A percentile compares a stretch with the other conserved stretches of the same genome.
Conservation (phyloP, 495 filamentous ascomycete genomes). For the Neurospora sublineolata region DNA sequence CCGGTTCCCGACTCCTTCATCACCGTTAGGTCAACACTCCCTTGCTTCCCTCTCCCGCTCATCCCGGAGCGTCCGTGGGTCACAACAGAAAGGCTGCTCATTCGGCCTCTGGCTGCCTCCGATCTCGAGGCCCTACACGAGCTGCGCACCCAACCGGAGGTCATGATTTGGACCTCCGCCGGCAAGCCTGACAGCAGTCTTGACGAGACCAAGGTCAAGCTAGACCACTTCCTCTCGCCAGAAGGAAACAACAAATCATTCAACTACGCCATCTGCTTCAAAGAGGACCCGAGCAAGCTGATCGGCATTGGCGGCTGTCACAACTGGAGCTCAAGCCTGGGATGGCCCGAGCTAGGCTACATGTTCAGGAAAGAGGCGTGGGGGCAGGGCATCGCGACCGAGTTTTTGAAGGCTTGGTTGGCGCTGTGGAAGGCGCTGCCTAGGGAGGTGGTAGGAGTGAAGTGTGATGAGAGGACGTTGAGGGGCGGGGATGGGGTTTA, state of each 20-base stretch:
- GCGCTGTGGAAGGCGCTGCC: slow-evolving; percentile 27
- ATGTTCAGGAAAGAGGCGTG: slow-evolving; percentile 33
- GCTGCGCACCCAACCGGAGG: slow-evolving; percentile 38
- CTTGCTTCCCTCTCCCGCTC: slow-evolving; percentile 18
- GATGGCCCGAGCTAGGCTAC: slow-evolving; percentile 41
- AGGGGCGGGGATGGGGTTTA: slow-evolving; percentile 9
- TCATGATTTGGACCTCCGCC: slow-evolving; percentile 35
- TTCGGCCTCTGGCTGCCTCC: slow-evolving; percentile 27
- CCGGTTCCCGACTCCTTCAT: slow-evolving; percentile 5
- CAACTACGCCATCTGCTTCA: slow-evolving; percentile 31
- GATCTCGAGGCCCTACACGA: slow-evolving; percentile 28
- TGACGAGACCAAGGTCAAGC: slow-evolving; percentile 18
- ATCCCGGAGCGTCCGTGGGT: slow-evolving; percentile 19
- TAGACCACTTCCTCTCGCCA: slow-evolving; percentile 23
- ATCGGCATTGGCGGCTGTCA: slow-evolving; percentile 31
- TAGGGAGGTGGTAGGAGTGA: slow-evolving; percentile 22
- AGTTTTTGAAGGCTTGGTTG: slow-evolving; percentile 33
- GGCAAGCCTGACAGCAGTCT: slow-evolving; percentile 26
- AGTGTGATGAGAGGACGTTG: slow-evolving; percentile 11
- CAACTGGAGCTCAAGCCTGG: slow-evolving; percentile 7
- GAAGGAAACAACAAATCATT: slow-evolving; percentile 17
- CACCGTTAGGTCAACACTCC: slow-evolving; percentile 26
- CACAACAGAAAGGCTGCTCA: slow-evolving; percentile 31
- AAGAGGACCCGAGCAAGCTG: slow-evolving; percentile 20
- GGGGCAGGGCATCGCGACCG: slow-evolving; percentile 35